phyloP scores from a whole-genome alignment of 1,284 basidiomycete genomes.

The Irpex sp. region DNA sequence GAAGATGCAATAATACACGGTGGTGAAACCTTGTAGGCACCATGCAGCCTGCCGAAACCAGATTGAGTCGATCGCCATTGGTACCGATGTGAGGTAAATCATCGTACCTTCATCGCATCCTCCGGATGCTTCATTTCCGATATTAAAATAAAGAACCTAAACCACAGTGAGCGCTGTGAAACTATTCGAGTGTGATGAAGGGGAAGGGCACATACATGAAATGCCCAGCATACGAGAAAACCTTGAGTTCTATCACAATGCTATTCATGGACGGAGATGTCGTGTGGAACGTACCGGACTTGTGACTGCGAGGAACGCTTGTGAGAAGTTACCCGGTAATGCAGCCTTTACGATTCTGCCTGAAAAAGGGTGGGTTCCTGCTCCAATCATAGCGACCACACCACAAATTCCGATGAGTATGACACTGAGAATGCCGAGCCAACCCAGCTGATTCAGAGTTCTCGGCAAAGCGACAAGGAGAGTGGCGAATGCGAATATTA shows the following conservation, averaged over 20 bases:
- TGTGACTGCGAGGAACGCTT: slow-evolving; percentile 52
- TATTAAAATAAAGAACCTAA: slow-evolving; percentile 52
- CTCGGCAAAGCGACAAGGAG: slow-evolving; percentile 45
- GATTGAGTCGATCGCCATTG: not conserved
- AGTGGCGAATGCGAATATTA: slow-evolving; percentile 42
- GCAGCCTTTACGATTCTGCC: slow-evolving; percentile 38
- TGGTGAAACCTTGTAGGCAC: slow-evolving; percentile 49
- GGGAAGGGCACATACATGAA: slow-evolving; percentile 40
- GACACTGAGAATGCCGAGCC: slow-evolving; percentile 43
- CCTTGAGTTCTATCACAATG: slow-evolving; percentile 25
- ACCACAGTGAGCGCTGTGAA: not conserved
- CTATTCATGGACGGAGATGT: not conserved
- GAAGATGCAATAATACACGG: slow-evolving; percentile 46
- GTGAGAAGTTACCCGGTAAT: slow-evolving; percentile 40
- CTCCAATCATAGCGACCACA: slow-evolving; percentile 47
- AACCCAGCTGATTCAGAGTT: slow-evolving; percentile 42
- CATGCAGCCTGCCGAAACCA: slow-evolving; percentile 39
- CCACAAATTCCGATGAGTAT: slow-evolving; percentile 40
- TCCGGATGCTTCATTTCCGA: slow-evolving; percentile 50
- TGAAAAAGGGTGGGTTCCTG: slow-evolving; percentile 43
- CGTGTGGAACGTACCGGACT: slow-evolving; percentile 40
- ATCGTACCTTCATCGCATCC: slow-evolving; percentile 50
- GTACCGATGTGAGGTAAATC: not conserved
- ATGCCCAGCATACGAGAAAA: slow-evolving; percentile 53
- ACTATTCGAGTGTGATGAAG: not conserved